Evolutionary conservation across 2,329 filamentous ascomycete genomes (phyloP).

Genomic region (Penicillium rolfsii): DNA sequence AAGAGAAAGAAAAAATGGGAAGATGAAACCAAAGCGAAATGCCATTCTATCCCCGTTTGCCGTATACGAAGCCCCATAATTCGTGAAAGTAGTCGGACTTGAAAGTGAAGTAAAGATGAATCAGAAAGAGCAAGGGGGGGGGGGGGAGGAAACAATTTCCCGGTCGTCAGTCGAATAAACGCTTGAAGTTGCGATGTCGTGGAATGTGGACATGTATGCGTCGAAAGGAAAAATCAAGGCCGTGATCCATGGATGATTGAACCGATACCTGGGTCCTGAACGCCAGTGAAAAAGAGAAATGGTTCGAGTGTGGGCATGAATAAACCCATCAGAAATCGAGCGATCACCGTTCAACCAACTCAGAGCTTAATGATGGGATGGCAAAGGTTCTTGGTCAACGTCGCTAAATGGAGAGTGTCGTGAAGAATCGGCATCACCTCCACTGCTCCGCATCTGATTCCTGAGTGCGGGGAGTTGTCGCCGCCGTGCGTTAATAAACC

Average conservation of each 20-base stretch:
- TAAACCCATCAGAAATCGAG: neutral
- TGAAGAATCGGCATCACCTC: conserved; percentile 37
- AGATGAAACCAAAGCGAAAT: conserved; percentile 22
- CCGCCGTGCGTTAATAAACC: conserved; percentile 57
- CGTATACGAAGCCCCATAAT: conserved; percentile 23
- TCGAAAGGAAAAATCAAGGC: conserved; percentile 17
- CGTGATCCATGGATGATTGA: conserved; percentile 8
- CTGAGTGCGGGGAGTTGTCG: conserved; percentile 53
- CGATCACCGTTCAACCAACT: neutral
- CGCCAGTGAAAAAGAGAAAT: neutral
- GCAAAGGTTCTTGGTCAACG: conserved; percentile 35
- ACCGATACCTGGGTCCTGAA: neutral
- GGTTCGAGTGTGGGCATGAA: neutral
- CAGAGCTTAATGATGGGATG: conserved; percentile 30
- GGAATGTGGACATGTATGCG: conserved; percentile 11
- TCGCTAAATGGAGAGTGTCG: conserved; percentile 44
- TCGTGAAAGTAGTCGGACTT: conserved; percentile 18
- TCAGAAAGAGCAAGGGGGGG: neutral
- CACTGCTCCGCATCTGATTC: conserved; percentile 46
- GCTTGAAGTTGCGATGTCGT: conserved; percentile 28
- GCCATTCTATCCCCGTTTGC: conserved; percentile 28
- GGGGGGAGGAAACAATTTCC: conserved; percentile 7
- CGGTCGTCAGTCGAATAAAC: conserved; percentile 29
- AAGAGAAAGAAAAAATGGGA: conserved; percentile 10
- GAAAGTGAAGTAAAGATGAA: conserved; percentile 5